Conservation (phyloP, 2,329 filamentous ascomycete species). For the Botryotinia globosa region DNA sequence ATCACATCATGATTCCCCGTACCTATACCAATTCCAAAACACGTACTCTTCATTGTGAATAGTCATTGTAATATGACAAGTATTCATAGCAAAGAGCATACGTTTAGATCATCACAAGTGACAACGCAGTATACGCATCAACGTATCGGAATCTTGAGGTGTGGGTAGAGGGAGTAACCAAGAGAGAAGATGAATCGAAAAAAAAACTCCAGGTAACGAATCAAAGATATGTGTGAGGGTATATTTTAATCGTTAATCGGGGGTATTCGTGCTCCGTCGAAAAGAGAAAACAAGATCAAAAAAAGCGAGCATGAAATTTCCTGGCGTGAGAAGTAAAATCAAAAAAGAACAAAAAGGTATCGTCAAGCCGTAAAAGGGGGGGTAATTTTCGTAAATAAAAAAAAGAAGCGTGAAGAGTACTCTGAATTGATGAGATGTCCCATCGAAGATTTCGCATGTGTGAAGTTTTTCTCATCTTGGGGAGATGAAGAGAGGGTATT, state of each 20-base stretch:
- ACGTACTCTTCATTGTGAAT: neutral
- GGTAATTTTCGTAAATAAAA: neutral
- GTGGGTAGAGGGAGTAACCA: neutral
- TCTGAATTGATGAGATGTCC: slow-evolving; percentile 5
- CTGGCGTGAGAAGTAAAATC: neutral
- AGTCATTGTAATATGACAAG: neutral
- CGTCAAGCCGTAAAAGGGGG: slow-evolving; percentile 14
- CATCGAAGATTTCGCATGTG: slow-evolving; percentile 13
- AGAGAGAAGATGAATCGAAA: slow-evolving; percentile 7
- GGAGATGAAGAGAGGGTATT: neutral
- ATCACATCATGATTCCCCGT: neutral
- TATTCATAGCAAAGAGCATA: neutral
- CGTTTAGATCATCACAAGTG: neutral
- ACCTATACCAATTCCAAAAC: neutral
- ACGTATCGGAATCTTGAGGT: neutral
- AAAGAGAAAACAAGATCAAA: neutral
- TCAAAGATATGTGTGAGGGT: slow-evolving; percentile 17
- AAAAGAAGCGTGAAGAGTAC: neutral
- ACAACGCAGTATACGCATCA: neutral
- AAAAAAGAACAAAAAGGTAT: slow-evolving; percentile 5
- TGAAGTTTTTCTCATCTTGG: neutral
- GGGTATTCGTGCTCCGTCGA: slow-evolving; percentile 12
- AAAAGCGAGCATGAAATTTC: neutral
- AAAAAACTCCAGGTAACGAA: slow-evolving; percentile 20
- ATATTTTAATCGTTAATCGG: slow-evolving; percentile 17